Conservation (phyloP, 2,329 filamentous ascomycete species). For the Fusarium nanum region DNA sequence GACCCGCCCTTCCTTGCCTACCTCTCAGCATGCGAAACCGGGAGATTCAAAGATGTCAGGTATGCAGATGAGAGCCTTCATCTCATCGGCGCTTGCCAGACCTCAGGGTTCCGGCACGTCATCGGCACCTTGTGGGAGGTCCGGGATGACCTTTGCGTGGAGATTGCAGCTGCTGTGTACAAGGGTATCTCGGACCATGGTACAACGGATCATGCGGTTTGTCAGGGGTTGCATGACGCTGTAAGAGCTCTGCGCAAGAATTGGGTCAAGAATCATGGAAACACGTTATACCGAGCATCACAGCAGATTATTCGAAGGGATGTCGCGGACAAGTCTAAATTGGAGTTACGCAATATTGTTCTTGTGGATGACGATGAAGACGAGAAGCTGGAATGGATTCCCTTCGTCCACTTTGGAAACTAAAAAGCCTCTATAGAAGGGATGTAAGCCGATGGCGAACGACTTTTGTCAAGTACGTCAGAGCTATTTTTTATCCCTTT, state of each 20-base stretch:
- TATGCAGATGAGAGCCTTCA: neutral
- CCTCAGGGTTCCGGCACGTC: neutral
- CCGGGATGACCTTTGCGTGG: neutral
- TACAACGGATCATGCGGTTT: neutral
- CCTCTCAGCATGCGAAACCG: neutral
- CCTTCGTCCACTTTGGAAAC: neutral
- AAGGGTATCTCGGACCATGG: neutral
- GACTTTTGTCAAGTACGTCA: too few relatives aligned
- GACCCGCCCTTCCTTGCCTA: neutral
- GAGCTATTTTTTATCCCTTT: too few relatives aligned
- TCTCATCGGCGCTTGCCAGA: neutral
- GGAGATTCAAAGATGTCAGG: neutral
- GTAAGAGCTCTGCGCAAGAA: neutral
- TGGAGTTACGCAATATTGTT: neutral
- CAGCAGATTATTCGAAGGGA: neutral
- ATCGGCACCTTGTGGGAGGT: neutral
- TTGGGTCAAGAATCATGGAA: neutral
- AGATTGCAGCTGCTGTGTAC: neutral
- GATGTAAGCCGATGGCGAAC: too few relatives aligned
- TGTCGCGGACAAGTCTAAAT: neutral
- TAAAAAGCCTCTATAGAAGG: too few relatives aligned
- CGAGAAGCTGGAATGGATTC: neutral
- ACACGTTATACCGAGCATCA: neutral
- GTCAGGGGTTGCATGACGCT: neutral
- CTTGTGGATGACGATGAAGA: neutral